These are phyloP conservation scores for slime mould (Dictyostelium discoideum) DNA, from an alignment of 78 protist genomes.

Conservation along the genomic window dicty_2.7 NC_007088.5:7932501-7933000, in stretches of 20 bases:
- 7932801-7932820: slow-evolving; percentile 7
- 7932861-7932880: neutral
- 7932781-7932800: slow-evolving; percentile 5
- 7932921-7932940: neutral
- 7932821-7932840: neutral
- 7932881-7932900: neutral
- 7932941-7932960: neutral
- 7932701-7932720: neutral
- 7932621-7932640: too few relatives aligned
- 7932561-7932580: too few relatives aligned
- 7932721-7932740: neutral
- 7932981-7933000: neutral
- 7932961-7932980: neutral
- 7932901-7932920: neutral
- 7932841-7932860: neutral
- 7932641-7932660: too few relatives aligned
- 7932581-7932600: too few relatives aligned
- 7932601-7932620: too few relatives aligned
- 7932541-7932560: too few relatives aligned
- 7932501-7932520: neutral
- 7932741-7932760: slow-evolving; percentile 14
- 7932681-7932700: neutral
- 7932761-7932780: neutral
- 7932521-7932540: neutral
- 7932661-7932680: too few relatives aligned